These are phyloP conservation scores for Phytophthora litchii DNA, from an alignment of 352 stramenopile species.

Conservation along the genomic window DNA sequence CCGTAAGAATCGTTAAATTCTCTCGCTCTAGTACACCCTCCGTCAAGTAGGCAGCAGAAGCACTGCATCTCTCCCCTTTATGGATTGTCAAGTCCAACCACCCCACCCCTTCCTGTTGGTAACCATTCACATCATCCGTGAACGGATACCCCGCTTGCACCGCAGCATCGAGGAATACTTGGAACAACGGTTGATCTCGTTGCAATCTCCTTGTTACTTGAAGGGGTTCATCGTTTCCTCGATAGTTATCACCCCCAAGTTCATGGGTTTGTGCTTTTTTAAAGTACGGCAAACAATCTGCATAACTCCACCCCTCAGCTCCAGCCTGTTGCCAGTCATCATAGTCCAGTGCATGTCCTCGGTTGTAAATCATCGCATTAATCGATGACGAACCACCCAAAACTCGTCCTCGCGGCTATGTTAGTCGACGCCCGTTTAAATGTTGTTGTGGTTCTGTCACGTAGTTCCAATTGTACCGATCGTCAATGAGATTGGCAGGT, in stretches of 20 bases:
- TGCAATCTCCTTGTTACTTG: conserved; percentile 68
- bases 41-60: conserved; percentile 67
- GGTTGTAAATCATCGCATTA: conserved; percentile 91
- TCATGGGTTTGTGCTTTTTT: conserved; percentile 78
- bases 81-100: conserved; percentile 87
- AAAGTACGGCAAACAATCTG: conserved; percentile 86
- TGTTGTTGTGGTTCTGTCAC: conserved; percentile 79
- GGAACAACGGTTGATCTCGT: conserved; percentile 72
- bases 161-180: conserved; percentile 83
- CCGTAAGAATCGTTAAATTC: conserved; percentile 74
- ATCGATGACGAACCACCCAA: conserved; percentile 87
- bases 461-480: conserved; percentile 89
- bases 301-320: conserved; percentile 77
- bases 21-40: conserved; percentile 42
- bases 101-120: conserved; percentile 85
- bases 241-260: conserved; percentile 70
- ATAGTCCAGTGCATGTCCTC: conserved; percentile 82
- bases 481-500: conserved; percentile 77
- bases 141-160: conserved; percentile 81
- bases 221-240: conserved; percentile 71
- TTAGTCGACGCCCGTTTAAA: conserved; percentile 72
- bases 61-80: conserved; percentile 73
- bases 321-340: conserved; percentile 73
- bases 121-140: conserved; percentile 87
- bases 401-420: conserved; percentile 82